Base-by-base conservation (phyloP, 495 filamentous ascomycete species). In the Hypomontagnella monticulosa region DNA sequence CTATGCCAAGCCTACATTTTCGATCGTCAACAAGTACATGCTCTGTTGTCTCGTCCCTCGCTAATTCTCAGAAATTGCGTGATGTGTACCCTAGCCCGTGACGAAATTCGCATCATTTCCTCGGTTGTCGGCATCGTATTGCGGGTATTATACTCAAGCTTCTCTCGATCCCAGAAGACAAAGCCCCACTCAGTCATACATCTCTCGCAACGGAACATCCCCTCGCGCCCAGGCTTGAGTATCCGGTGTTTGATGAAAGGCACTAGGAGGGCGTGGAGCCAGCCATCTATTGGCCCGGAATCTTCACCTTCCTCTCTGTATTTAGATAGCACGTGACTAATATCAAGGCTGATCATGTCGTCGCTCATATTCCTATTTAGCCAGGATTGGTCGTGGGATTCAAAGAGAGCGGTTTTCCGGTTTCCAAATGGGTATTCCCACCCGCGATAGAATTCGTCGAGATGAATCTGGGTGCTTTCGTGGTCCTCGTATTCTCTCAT, bases 81-180 rank as follows among this genome's bases (percentile, higher is more conserved):
- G 23, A 27, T 6, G 23, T 6, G 23, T 2, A 27, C 23, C 23
- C 6, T 27, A 27, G 23, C 23, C 6, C 6, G 23, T 27, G 23
- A 27, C 6, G 23, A 27, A 27, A 27, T 27, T 27, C 6, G 9
- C 7, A 37, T 11, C 59, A 62, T 62, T 7, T 48, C 5, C 0
- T 54, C 20, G 1, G 18, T 32, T 0, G 49, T 49, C 4, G 34
- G 42, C 49, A 62, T 40, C 1, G 0, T 18, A 7, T 34, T 10
- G 3, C 12, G 19, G 1, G 49, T 32, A 14, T 55, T 9, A 19
- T 20, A 50, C 0, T 56, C 42, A 1, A 56, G 6, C 46, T 63
- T 63, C 0, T 16, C 16, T 12, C 61, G 23, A 11, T 57, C 61
- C 61, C 52, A 63, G 32, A 63, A 63, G 14, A 63, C 43, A 16